These are phyloP conservation scores for Coccinonectria pachysandricola DNA, from an alignment of 2,329 filamentous ascomycete genomes.

Conservation along the genomic window DNA sequence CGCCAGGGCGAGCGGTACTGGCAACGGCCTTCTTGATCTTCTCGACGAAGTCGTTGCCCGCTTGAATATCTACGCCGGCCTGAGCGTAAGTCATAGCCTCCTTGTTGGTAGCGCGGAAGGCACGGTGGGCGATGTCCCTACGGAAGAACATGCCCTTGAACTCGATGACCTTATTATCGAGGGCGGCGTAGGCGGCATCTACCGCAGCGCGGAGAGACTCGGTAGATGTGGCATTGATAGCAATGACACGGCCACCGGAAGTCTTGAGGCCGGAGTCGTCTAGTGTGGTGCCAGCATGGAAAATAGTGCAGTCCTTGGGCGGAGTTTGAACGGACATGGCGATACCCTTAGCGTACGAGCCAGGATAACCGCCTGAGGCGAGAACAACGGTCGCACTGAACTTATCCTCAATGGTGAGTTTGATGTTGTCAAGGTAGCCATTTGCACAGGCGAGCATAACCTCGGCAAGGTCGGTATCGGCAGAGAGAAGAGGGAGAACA, in stretches of 20 bases:
- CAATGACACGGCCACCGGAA: conserved; percentile 84
- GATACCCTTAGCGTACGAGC: conserved; percentile 70
- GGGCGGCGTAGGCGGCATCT: conserved; percentile 74
- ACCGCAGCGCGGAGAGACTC: conserved; percentile 71
- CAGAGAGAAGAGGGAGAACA: conserved; percentile 64
- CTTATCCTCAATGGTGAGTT: conserved; percentile 55
- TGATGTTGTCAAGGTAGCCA: conserved; percentile 60
- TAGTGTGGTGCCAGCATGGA: conserved; percentile 82
- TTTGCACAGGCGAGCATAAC: conserved; percentile 79
- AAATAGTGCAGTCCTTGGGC: conserved; percentile 52
- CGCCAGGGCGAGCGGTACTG: conserved; percentile 73
- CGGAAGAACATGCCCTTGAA: conserved; percentile 88
- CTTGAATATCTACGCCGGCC: conserved; percentile 88
- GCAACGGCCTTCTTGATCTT: conserved; percentile 86
- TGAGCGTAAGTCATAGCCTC: conserved; percentile 76
- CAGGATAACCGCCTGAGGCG: conserved; percentile 84
- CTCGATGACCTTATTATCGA: conserved; percentile 55
- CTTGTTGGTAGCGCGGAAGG: conserved; percentile 40
- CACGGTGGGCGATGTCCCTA: conserved; percentile 81
- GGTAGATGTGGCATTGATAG: conserved; percentile 70
- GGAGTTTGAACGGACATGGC: conserved; percentile 40
- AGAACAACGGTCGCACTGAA: conserved; percentile 91
- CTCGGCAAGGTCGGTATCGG: conserved; percentile 74
- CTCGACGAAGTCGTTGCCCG: conserved; percentile 84
- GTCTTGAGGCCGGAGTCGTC: conserved; percentile 57